Base-by-base conservation (phyloP, 768 basidiomycete genomes). In the Tulasnella sp. region DNA sequence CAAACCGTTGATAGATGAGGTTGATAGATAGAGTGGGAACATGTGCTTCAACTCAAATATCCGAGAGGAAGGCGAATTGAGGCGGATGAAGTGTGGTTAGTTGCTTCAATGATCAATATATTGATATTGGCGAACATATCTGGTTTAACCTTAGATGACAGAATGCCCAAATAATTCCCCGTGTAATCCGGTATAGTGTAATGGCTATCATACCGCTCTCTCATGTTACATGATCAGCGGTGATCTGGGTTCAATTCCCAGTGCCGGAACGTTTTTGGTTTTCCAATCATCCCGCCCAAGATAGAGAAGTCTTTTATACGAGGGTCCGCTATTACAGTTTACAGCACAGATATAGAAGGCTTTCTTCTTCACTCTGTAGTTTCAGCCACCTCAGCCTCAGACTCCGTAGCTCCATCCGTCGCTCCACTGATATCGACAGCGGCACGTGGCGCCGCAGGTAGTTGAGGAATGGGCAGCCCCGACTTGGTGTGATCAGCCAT, bases 171-270 rank as follows among this genome's bases (percentile, higher is more conserved):
- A 14, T 18, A 2, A 1, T 18, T 44, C 21, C 0, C n/a, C 8
- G 52, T 52, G n/a, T 12, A 12, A 68, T 68, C 62, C 62, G 62
- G 62, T 68, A 68, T 68, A 68, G 62, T 68, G 62, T 68, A 68
- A 68, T 68, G 62, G 62, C 62, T 68, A 68, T 68, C 62, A 68
- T 68, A 68, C 62, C 62, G 62, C 62, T 68, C 62, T 68, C 62
- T 68, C 62, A 68, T n/a, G n/a, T n/a, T n/a, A n/a, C n/a, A n/a
- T n/a, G n/a, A n/a, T n/a, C 62, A 68, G 62, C 62, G 62, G 62
- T 68, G 62, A 68, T 68, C 62, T 31, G 62, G 62, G 62, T 68
- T 68, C 62, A 36, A 68, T 68, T 68, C 62, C 62, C 62, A 31
- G 62, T 68, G 62, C 62, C 62, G 62, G 62, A 68, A 68, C 62